Evolutionary conservation across 2,329 filamentous ascomycete species (phyloP).

Genomic region (Trichoderma atroviride): DNA sequence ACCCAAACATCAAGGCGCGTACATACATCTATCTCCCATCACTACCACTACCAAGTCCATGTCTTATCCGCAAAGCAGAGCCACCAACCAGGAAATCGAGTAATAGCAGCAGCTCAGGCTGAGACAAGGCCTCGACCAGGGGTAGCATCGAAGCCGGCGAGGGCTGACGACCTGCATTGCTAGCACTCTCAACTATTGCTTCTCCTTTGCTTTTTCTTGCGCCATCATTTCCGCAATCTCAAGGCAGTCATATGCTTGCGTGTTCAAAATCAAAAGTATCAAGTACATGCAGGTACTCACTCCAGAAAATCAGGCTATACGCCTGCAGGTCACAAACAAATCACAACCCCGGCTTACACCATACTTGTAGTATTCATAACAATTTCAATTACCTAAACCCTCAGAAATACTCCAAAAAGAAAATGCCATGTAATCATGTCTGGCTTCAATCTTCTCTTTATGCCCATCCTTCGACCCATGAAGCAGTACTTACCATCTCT

Average conservation of each 20-base stretch:
- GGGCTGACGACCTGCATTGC: background rate
- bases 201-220: background rate
- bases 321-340: background rate
- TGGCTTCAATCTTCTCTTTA: background rate
- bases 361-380: background rate
- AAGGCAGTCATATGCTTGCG: background rate
- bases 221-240: background rate
- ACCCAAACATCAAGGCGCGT: background rate
- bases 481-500: background rate
- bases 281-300: background rate
- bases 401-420: background rate
- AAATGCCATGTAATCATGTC: background rate
- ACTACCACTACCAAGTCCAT: background rate
- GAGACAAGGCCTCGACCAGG: background rate
- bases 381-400: background rate
- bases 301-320: background rate
- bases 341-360: background rate
- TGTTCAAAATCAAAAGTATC: background rate
- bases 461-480: background rate
- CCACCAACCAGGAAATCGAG: background rate
- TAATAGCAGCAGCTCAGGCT: background rate
- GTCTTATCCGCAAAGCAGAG: background rate
- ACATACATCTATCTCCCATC: background rate
- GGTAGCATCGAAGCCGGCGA: background rate
- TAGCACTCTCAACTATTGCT: slow-evolving; percentile 2